Evolutionary conservation across 148 eudicot species (phyloP).

Genomic region (Beta vulgaris): DNA sequence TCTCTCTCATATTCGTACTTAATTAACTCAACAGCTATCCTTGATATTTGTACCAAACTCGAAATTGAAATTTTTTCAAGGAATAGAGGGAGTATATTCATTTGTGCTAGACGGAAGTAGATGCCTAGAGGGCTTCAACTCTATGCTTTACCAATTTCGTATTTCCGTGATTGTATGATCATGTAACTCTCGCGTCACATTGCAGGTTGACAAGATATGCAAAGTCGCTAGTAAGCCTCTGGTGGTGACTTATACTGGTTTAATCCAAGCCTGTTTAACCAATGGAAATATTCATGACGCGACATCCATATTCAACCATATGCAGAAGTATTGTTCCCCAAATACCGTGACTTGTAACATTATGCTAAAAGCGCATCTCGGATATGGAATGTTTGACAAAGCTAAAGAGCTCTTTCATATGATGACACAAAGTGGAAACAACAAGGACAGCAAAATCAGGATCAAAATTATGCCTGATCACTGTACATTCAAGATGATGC

Average conservation of each 20-base stretch:
- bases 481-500: slow-evolving; percentile 66
- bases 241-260: slow-evolving; percentile 85
- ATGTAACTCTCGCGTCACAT: background rate
- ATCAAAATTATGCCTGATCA: slow-evolving; percentile 54
- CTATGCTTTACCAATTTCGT: background rate
- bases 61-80: no score
- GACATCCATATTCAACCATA: slow-evolving; percentile 58
- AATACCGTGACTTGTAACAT: slow-evolving; percentile 77
- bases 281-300: slow-evolving; percentile 55
- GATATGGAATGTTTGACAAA: slow-evolving; percentile 63
- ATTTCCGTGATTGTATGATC: background rate
- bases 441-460: slow-evolving; percentile 30
- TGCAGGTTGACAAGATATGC: slow-evolving; percentile 84
- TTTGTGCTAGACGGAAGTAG: no score
- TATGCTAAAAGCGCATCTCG: slow-evolving; percentile 69
- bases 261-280: slow-evolving; percentile 77
- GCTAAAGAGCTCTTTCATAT: slow-evolving; percentile 60
- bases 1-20: no score
- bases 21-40: no score
- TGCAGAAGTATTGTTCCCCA: slow-evolving; percentile 83
- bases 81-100: no score
- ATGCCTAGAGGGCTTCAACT: no score
- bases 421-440: slow-evolving; percentile 36
- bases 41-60: no score
- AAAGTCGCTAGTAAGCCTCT: slow-evolving; percentile 85